Evolutionary conservation across 2,329 filamentous ascomycete genomes (phyloP), one percentile per base, ranked within the genome.

Genomic region (Helminthosporium solani): DNA sequence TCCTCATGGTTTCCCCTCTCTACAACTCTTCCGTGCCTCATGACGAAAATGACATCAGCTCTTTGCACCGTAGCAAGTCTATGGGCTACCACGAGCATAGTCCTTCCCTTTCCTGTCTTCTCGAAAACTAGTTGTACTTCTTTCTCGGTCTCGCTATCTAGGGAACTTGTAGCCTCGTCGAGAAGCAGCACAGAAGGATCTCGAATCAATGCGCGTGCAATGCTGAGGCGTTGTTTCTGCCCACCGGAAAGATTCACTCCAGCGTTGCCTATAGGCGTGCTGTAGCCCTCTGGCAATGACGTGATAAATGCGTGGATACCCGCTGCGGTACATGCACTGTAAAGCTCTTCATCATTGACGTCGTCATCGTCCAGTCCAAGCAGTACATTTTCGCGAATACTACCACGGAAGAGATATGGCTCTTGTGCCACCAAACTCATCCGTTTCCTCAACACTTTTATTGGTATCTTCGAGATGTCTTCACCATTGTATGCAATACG

Each of bases 391-490:
- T 96, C 90, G 56, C 79, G 81, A 64, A 96, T 88, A 0, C 86
- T 90, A 34, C 90, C 91, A 67, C 94, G 89, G 71, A 95, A 96
- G 1, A 96, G 75, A 0, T 90, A 95, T 0, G 91, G 90, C 67
- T 96, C 91, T 65, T 96, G 92, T 21, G 85, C 89, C n/a, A 96
- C 91, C 14, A 96, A 84, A 0, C 90, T 87, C 54, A 96, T 81
- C 68, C 84, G 83, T 14, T 79, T 84, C 46, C 91, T 85, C 73
- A 96, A 95, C 41, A 89, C 81, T 70, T 88, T 89, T 6, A 92
- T 18, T 16, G 18, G 19, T 16, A 42, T 23, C 6, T 20, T 38
- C 19, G 41, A 19, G 11, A 44, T 40, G 21, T 42, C n/a, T 9
- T 38, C 31, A 16, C 18, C 27, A 36, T 54, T 42, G 25, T 43